Percentiles rank a stretch among this genome's conserved stretches.
phyloP scores from a whole-genome alignment of 257 asterid genomes.

The Jacaranda mimosifolia region DNA sequence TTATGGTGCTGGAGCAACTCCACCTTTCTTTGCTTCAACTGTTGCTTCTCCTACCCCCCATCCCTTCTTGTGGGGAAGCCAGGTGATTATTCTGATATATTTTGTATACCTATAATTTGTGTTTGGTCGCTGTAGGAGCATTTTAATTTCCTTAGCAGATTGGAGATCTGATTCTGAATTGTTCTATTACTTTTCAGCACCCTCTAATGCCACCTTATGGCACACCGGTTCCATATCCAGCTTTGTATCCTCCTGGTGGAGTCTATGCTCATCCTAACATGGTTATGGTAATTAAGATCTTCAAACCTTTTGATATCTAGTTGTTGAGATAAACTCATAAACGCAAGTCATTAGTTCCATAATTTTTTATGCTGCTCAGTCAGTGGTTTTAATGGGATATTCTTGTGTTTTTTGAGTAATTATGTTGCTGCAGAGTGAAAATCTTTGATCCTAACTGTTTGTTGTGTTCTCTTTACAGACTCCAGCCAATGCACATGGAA shows the following conservation, averaged over 20 bases:
- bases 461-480: conserved; percentile 41
- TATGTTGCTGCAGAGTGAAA: neutral
- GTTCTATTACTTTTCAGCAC: conserved; percentile 57
- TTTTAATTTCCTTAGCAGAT: neutral
- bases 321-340: conserved; percentile 16
- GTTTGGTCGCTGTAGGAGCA: neutral
- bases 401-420: neutral
- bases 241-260: conserved; percentile 80
- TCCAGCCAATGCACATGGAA: conserved; percentile 52
- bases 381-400: neutral
- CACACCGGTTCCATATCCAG: conserved; percentile 87
- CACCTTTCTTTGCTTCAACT: conserved; percentile 76
- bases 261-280: conserved; percentile 83
- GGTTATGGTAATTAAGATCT: conserved; percentile 59
- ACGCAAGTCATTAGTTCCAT: neutral
- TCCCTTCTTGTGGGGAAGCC: conserved; percentile 85
- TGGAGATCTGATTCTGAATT: conserved; percentile 10
- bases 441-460: conserved; percentile 25
- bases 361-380: neutral
- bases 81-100: conserved; percentile 51
- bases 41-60: conserved; percentile 83
- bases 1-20: conserved; percentile 84
- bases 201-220: conserved; percentile 90
- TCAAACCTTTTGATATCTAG: neutral
- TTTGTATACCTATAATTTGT: neutral